A percentile compares a stretch with the other conserved stretches of the same genome.
These are phyloP conservation scores for Wickerhamiella domercqiae DNA, from an alignment of 805 yeast genomes.

Conservation along the genomic window DNA sequence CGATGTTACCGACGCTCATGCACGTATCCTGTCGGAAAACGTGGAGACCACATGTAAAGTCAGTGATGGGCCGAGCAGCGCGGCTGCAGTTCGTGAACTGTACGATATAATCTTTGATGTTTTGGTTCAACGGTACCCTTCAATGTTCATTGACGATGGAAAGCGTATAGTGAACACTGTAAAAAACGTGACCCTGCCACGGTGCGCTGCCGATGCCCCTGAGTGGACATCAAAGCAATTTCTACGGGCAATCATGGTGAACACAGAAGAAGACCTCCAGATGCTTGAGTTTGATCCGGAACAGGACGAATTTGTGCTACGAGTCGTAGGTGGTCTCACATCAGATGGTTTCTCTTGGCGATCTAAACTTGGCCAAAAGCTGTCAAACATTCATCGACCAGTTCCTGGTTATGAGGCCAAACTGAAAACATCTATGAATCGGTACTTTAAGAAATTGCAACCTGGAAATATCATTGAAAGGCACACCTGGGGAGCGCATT, in stretches of 20 bases:
- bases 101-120: conserved; percentile 32
- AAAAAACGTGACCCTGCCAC: conserved; percentile 3
- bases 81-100: conserved; percentile 31
- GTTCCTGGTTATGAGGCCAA: conserved; percentile 52
- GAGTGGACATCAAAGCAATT: conserved; percentile 4
- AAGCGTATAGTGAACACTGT: conserved; percentile 6
- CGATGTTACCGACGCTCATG: conserved; percentile 29
- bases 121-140: conserved; percentile 36
- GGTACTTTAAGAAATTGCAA: conserved; percentile 43
- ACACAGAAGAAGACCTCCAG: conserved; percentile 51
- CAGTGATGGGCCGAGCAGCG: conserved; percentile 1
- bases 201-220: conserved; percentile 2
- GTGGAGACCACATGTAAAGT: conserved; percentile 10
- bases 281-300: conserved; percentile 34
- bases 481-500: conserved; percentile 55
- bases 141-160: conserved; percentile 26
- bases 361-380: conserved; percentile 34
- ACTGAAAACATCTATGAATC: conserved; percentile 48
- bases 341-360: conserved; percentile 65
- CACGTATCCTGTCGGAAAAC: conserved; percentile 19
- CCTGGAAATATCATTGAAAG: conserved; percentile 44
- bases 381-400: conserved; percentile 51
- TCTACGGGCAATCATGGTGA: conserved; percentile 12
- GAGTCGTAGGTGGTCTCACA: conserved; percentile 44
- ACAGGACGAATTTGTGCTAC: conserved; percentile 29